Percentiles rank a stretch among this genome's conserved stretches.
Evolutionary conservation across 75 land plant genomes (phyloP).

Genomic region (Ceratopteris richardii): DNA sequence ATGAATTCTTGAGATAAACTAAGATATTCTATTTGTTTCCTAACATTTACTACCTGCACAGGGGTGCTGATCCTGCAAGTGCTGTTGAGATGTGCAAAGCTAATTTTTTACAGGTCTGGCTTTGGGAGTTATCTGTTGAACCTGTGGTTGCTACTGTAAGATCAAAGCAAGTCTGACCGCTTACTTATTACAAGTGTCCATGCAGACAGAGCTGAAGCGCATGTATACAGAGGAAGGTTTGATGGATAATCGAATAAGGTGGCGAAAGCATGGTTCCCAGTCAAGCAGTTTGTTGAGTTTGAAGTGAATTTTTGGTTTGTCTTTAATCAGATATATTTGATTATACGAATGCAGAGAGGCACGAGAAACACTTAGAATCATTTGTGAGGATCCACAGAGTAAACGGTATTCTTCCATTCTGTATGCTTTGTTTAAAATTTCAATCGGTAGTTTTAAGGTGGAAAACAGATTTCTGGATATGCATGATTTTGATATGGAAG

Average conservation of each 20-base stretch:
- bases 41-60: too few species aligned
- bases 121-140: neutral
- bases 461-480: too few species aligned
- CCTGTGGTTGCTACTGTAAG: too few species aligned
- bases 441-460: too few species aligned
- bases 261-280: too few species aligned
- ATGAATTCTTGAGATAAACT: too few species aligned
- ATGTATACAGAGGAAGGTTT: conserved; percentile 43
- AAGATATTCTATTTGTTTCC: too few species aligned
- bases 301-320: neutral
- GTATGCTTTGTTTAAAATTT: neutral
- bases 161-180: too few species aligned
- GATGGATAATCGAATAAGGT: conserved; percentile 62
- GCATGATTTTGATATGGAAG: too few species aligned
- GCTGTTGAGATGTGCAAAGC: neutral
- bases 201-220: conserved; percentile 54
- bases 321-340: neutral
- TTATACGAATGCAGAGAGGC: neutral
- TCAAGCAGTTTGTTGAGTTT: neutral
- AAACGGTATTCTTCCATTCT: conserved; percentile 42
- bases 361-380: conserved; percentile 39
- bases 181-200: neutral
- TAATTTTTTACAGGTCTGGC: neutral
- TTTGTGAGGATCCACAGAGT: conserved; percentile 46
- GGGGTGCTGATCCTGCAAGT: neutral